phyloP scores from a whole-genome alignment of 2,329 filamentous ascomycete genomes.

The Paecilomyces niveus region DNA sequence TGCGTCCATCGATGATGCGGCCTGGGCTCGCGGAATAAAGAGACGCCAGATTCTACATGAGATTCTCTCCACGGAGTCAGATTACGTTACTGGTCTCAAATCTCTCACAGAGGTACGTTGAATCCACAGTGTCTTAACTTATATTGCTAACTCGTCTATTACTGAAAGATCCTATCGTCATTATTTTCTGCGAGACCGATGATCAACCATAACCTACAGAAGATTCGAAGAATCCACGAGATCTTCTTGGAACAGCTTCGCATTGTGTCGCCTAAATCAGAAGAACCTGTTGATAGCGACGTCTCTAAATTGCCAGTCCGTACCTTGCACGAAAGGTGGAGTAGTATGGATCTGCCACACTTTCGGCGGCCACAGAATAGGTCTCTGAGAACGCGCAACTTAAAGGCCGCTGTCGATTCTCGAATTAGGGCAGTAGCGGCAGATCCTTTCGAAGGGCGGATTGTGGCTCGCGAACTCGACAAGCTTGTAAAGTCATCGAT shows the following conservation, averaged over 20 bases:
- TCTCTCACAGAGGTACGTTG: slow-evolving; percentile 71
- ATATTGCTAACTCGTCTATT: neutral
- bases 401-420: slow-evolving; percentile 20
- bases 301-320: slow-evolving; percentile 13
- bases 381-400: slow-evolving; percentile 20
- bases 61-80: slow-evolving; percentile 75
- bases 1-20: slow-evolving; percentile 56
- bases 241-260: slow-evolving; percentile 71
- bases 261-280: slow-evolving; percentile 59
- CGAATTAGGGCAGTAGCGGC: slow-evolving; percentile 35
- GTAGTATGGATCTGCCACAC: slow-evolving; percentile 41
- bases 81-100: slow-evolving; percentile 80
- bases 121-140: neutral
- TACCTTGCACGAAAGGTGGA: slow-evolving; percentile 40
- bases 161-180: slow-evolving; percentile 61
- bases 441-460: slow-evolving; percentile 47
- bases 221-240: slow-evolving; percentile 78
- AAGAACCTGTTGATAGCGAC: slow-evolving; percentile 10
- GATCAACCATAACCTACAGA: slow-evolving; percentile 70
- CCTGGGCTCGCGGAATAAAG: slow-evolving; percentile 65
- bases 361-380: slow-evolving; percentile 19
- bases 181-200: slow-evolving; percentile 65
- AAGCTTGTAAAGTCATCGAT: slow-evolving; percentile 37
- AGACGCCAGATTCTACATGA: slow-evolving; percentile 78
- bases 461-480: slow-evolving; percentile 49